Base-by-base conservation (phyloP, 257 asterid genomes). In the Apocynum venetum region DNA sequence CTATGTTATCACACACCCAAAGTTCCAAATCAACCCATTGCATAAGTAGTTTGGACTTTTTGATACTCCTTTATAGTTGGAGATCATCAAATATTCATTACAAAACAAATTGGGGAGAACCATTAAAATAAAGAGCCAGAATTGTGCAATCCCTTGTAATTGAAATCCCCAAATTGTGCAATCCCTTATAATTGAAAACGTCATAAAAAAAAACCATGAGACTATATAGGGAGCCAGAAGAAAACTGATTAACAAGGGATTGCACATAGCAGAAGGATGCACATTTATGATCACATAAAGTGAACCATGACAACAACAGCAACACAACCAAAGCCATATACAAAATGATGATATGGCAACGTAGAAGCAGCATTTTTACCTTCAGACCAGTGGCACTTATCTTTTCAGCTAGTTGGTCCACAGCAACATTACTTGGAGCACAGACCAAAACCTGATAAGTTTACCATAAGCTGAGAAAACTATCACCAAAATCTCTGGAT, bases 391-490 rank as follows among this genome's bases (percentile, higher is more conserved):
- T 93, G 53, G 99, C 97, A 83, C 98, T 96, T 76, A 96, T 96
- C 84, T 96, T 96, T 82, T 96, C 99, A 82, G 98, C 99, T 76
- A 93, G 94, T 89, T 96, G 99, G 82, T 96, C 97, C 8, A 96
- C 99, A 84, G 97, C 99, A 80, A 96, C 97, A 77, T 93, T 96
- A 91, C 98, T 96, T 72, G 99, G 99, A 85, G 99, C 99, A 85
- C 98, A 96, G 66, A 93, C 99, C 89, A 96, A 87, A 83, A 93
- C 98, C 98, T 96, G 88, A 77, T n/a, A 68, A 76, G 77, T 67
- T 56, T 57, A 79, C 75, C 51, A 6, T 2, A 73, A 36, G 31
- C 2, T 9, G 25, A 52, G 15, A 6, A n/a, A 51, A 52, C 49
- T 52, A 15, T 43, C 43, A 67, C 8, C 31, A 25, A 43, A 66